Evolutionary conservation across 2,329 filamentous ascomycete genomes (phyloP).

Genomic region (Fusarium chuoi): DNA sequence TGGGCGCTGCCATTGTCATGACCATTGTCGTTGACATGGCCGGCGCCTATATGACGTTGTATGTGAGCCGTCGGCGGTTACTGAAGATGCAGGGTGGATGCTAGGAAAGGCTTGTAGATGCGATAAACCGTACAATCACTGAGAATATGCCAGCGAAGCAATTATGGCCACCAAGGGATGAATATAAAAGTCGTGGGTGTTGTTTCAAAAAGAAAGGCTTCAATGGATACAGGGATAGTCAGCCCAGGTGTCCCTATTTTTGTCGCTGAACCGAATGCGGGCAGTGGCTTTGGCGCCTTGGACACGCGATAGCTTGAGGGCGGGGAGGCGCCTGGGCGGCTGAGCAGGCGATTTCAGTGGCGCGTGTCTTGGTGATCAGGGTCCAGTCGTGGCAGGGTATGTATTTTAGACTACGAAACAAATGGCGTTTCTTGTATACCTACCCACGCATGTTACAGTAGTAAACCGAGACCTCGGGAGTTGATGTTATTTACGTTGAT

Average conservation of each 20-base stretch:
- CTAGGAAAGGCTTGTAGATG: background rate
- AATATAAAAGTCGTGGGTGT: slow-evolving; percentile 6
- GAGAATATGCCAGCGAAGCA: background rate
- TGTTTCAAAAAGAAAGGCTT: slow-evolving; percentile 28
- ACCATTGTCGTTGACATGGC: slow-evolving; percentile 47
- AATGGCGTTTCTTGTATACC: slow-evolving; percentile 24
- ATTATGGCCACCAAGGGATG: slow-evolving; percentile 10
- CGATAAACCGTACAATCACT: background rate
- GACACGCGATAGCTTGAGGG: slow-evolving; percentile 12
- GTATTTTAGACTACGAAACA: slow-evolving; percentile 23
- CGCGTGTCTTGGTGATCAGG: slow-evolving; percentile 33
- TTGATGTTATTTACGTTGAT: background rate
- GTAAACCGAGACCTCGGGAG: background rate
- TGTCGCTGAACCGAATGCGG: slow-evolving; percentile 30
- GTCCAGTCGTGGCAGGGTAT: slow-evolving; percentile 27
- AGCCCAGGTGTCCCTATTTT: slow-evolving; percentile 35
- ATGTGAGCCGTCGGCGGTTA: background rate
- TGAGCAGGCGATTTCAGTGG: slow-evolving; percentile 33
- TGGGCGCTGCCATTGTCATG: slow-evolving; percentile 49
- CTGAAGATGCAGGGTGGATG: background rate
- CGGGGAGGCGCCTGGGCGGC: slow-evolving; percentile 31
- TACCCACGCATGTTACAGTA: background rate
- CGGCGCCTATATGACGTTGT: slow-evolving; percentile 9
- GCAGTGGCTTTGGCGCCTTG: slow-evolving; percentile 33
- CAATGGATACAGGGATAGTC: slow-evolving; percentile 23